Base-by-base conservation (phyloP, 1,284 basidiomycete species). In the Agroathelia rolfsii region DNA sequence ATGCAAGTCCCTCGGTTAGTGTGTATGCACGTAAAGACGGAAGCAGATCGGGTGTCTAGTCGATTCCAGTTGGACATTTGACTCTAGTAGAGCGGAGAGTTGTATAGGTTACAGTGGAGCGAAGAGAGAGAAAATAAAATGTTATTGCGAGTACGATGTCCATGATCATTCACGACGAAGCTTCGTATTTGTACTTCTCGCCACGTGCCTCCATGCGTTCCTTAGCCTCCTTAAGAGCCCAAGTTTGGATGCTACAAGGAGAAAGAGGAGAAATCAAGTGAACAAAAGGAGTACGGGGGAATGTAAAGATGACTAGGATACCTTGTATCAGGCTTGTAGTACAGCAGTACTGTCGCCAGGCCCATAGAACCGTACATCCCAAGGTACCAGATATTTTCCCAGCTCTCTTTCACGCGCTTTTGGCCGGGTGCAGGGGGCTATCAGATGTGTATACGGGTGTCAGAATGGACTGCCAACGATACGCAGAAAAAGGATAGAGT, bases 311-410 rank as follows among this genome's bases (percentile, higher is more conserved):
- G 5, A 60, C 82, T 45, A n/a, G n/a, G n/a, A n/a, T 50, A 92
- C 92, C 82, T 92, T 12, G 86, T 93, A 55, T 96, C 90, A 5
- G 94, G 93, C 65, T 95, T 95, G 71, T 93, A 96, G 60, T 88
- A 85, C 28, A 89, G 60, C 48, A 88, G 60, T 28, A 94, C 72
- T 6, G 68, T 61, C 19, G 78, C 85, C 38, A 90, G 64, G 5
- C 65, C 76, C 72, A 96, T 83, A 9, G 79, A 70, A 27, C 92
- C 93, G 51, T 86, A 90, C 78, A 96, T 88, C 18, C 90, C 89
- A 47, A 76, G 56, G 55, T 88, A 87, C 81, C 86, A 93, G 32
- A 85, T 66, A 45, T 69, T 73, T 64, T 89, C 89, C 90, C 89
- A 93, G 32, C 79, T 72, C 54, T 89, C 84, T 56, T 82, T 82